Evolutionary conservation across 305 asterid species (phyloP), one percentile per base, ranked within the genome.

Genomic region (Euphrasia arctica): DNA sequence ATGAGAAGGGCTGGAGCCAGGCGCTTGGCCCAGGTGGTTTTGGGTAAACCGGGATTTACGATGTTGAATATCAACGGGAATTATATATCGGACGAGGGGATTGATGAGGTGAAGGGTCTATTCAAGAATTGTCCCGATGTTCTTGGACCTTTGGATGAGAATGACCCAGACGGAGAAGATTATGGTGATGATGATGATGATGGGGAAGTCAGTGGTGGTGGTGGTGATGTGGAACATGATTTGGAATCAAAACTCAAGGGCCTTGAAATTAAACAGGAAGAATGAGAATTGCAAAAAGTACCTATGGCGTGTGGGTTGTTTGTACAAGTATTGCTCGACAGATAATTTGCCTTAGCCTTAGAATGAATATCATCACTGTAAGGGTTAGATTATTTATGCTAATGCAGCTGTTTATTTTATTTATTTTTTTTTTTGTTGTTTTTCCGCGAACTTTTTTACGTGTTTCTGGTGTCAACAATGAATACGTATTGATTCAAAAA

Each of bases 151-250:
- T 69, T 92, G 80, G 97, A 92, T 74, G 98, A 90, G 65, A 92
- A 92, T 61, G 96, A 89, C 72, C 98, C 98, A 0, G 98, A 92
- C 39, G 98, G 98, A 57, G 96, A 87, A 70, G 97, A 80, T 61
- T 80, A 80, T 62, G 87, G 86, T 18, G 22, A 18, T 18, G 22
- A 18, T 18, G 22, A 18, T 54, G 90, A 87, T 61, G 95, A 86
- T 27, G 83, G 72, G 64, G 92, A 81, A 36, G 87, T 69, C 34
- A 18, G 22, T 18, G 22, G 22, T 18, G 76, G 67, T 57, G 78
- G 59, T 57, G 83, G 71, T 6, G 80, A 71, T 54, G 69, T 79
- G 13, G 85, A 80, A 9, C 82, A 82, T 27, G 91, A 89, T 60
- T 70, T 92, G 90, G 96, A 85, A 65, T 74, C 76, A 45, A 87